These are phyloP conservation scores for Phytophthora vignae DNA, from an alignment of 352 stramenopile genomes.

Conservation along the genomic window DNA sequence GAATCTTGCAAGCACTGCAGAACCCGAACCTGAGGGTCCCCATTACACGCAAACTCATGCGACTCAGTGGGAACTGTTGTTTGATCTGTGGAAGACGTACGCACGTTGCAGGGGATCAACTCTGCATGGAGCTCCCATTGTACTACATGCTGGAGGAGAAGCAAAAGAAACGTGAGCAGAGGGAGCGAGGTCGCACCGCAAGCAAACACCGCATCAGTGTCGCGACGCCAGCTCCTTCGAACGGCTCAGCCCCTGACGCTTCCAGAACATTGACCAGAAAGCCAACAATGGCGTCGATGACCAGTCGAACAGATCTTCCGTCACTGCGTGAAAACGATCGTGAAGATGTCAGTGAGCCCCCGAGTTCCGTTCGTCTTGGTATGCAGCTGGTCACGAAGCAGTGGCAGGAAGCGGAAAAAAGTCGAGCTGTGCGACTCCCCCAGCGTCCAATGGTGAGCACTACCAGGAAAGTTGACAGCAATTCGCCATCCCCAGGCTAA, in stretches of 20 bases:
- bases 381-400: slow-evolving; percentile 58
- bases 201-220: slow-evolving; percentile 69
- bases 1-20: slow-evolving; percentile 70
- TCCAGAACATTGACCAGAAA: slow-evolving; percentile 8
- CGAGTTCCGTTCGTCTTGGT: slow-evolving; percentile 47
- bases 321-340: slow-evolving; percentile 34
- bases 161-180: slow-evolving; percentile 54
- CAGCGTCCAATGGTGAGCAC: slow-evolving; percentile 40
- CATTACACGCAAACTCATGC: slow-evolving; percentile 88
- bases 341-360: slow-evolving; percentile 14
- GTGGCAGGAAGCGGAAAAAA: slow-evolving; percentile 61
- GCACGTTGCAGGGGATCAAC: slow-evolving; percentile 77
- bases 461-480: neutral
- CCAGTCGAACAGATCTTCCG: slow-evolving; percentile 30
- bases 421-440: slow-evolving; percentile 38
- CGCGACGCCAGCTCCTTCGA: slow-evolving; percentile 14
- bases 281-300: slow-evolving; percentile 8
- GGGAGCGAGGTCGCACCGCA: slow-evolving; percentile 44
- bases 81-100: slow-evolving; percentile 77
- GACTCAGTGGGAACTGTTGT: slow-evolving; percentile 80
- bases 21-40: slow-evolving; percentile 77
- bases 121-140: slow-evolving; percentile 78
- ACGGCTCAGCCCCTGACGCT: neutral
- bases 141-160: slow-evolving; percentile 80
- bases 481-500: neutral